Evolutionary conservation across 2,329 filamentous ascomycete species (phyloP).

Genomic region (Neophaeococcomyces aloes): DNA sequence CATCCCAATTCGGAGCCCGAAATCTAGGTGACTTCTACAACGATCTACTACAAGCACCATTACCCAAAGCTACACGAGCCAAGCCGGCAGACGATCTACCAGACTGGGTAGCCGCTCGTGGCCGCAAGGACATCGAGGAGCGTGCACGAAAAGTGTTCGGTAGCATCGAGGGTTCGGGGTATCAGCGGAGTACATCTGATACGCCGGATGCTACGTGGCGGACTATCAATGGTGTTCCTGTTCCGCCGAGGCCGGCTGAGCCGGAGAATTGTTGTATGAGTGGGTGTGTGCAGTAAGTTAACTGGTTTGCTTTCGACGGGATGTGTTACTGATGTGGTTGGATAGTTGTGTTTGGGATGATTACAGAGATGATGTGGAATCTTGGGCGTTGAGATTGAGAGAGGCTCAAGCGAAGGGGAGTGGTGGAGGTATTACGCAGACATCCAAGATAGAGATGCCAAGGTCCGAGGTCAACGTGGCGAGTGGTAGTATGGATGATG

Average conservation of each 20-base stretch:
- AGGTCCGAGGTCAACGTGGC: conserved; percentile 37
- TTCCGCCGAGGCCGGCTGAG: conserved; percentile 76
- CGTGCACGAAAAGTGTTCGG: conserved; percentile 69
- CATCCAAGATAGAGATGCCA: conserved; percentile 21
- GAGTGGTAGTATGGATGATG: conserved; percentile 62
- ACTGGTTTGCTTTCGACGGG: not conserved
- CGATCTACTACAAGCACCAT: conserved; percentile 29
- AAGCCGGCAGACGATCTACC: conserved; percentile 11
- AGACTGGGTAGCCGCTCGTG: conserved; percentile 14
- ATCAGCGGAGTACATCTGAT: conserved; percentile 44
- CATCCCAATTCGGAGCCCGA: conserved; percentile 26
- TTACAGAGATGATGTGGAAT: conserved; percentile 84
- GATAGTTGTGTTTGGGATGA: conserved; percentile 74
- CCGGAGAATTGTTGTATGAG: conserved; percentile 99
- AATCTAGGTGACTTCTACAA: conserved; percentile 36
- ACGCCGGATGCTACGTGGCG: conserved; percentile 44
- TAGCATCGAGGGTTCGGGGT: conserved; percentile 62
- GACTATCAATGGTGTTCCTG: conserved; percentile 62
- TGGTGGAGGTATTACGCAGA: conserved; percentile 12
- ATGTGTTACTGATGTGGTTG: not conserved
- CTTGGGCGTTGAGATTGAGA: conserved; percentile 59
- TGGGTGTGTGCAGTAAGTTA: conserved; percentile 65
- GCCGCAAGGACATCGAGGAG: conserved; percentile 26
- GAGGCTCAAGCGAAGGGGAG: conserved; percentile 45
- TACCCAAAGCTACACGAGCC: conserved; percentile 14